Percentiles rank a stretch among this genome's conserved stretches.
These are phyloP conservation scores for Boletus vermiculosoides DNA, from an alignment of 768 basidiomycete genomes.

Conservation along the genomic window DNA sequence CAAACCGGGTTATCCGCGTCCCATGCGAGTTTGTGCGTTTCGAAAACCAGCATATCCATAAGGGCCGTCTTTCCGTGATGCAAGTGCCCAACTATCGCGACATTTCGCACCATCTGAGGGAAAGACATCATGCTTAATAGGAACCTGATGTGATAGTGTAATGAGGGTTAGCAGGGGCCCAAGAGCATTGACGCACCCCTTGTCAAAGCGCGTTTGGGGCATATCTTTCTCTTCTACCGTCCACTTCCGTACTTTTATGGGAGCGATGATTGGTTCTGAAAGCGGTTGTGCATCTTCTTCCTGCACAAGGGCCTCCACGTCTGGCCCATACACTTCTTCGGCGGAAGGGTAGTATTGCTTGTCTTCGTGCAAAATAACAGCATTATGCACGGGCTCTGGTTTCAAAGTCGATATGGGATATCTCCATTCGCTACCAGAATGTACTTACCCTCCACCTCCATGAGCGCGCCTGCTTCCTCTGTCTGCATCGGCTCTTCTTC, in stretches of 20 bases:
- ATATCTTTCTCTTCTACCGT: conserved; percentile 92
- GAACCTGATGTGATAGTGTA: conserved; percentile 55
- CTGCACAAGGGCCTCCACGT: conserved; percentile 94
- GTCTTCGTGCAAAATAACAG: conserved; percentile 91
- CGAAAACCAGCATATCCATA: conserved; percentile 95
- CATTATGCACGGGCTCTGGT: conserved; percentile 74
- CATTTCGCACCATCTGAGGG: conserved; percentile 94
- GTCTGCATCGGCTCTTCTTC: conserved; percentile 66
- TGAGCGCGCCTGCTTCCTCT: conserved; percentile 62
- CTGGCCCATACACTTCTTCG: conserved; percentile 86
- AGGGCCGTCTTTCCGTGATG: conserved; percentile 98
- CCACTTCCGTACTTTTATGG: conserved; percentile 94
- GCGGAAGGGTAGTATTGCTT: conserved; percentile 98
- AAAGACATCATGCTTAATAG: conserved; percentile 87
- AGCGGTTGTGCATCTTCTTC: conserved; percentile 98
- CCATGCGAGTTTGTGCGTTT: conserved; percentile 95
- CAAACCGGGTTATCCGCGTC: conserved; percentile 86
- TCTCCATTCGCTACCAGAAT: neutral
- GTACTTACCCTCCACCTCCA: conserved; percentile 79
- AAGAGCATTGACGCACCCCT: conserved; percentile 59
- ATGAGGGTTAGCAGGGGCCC: conserved; percentile 4
- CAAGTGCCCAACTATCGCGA: conserved; percentile 93
- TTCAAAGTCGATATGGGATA: conserved; percentile 10
- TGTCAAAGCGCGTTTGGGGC: conserved; percentile 97
- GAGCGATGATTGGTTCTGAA: conserved; percentile 92